Evolutionary conservation across 1,139 yeast species (phyloP), one percentile per base, ranked within the genome.

Genomic region (Candida sp.): DNA sequence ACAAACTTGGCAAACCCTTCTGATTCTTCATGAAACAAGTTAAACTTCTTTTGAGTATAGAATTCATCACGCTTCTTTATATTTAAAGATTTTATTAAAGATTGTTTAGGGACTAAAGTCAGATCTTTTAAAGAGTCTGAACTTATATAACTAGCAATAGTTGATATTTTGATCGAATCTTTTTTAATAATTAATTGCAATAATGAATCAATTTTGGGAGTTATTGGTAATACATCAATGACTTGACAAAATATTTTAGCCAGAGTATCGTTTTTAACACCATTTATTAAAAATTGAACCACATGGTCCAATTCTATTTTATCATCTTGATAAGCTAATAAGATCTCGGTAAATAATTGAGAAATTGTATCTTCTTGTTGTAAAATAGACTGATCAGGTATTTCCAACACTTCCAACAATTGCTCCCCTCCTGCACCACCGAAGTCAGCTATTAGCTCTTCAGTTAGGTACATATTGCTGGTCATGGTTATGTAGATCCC

Each of bases 1-100:
- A 83, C 63, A 33, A 87, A 66, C 54, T 84, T 83, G 12, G 96
- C 65, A 62, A 80, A 93, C 1, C 98, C 99, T 58, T 85, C 93
- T 12, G 82, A 67, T 51, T 87, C 87, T 61, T 91, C 97, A 43
- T 82, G 79, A n/a, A 88, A 56, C 27, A 90, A 64, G 48, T 88
- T 88, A 64, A 70, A 90, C 48, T 87, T 81, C 54, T 79, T 81
- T 47, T 87, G 87, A 33, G 89, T 83, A 60, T 82, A 87, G 50
- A 80, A 56, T 66, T 78, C 68, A 59, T 81, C 68, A 64, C 84
- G 63, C 33, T 77, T 68, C 19, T 70, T 60, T 46, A 74, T 64
- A 50, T 78, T 70, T 58, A 77, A 58, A 41, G 68, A 68, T 39
- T 71, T 68, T 35, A 63, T 61, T 33, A 70, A 63, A 5, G 56